Base-by-base conservation (phyloP, 176 grass and related monocot genomes). In the Juncus effusus region DNA sequence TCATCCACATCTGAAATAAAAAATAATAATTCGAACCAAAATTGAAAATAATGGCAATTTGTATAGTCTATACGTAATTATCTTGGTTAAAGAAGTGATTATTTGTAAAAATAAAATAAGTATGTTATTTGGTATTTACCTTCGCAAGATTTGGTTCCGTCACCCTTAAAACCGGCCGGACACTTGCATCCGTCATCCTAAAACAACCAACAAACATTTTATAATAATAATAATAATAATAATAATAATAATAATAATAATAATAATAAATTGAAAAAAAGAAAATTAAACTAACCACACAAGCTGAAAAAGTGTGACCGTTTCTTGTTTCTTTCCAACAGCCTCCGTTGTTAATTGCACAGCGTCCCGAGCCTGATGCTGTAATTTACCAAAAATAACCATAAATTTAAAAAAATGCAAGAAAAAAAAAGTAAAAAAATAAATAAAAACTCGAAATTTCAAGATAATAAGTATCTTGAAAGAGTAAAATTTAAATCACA, bases 101-200 rank as follows among this genome's bases (percentile, higher is more conserved):
- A 39, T 14, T 2, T 54, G 54, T 11, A 3, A 52, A 14, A 58
- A 59, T 72, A 72, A 72, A 55, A 37, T 5, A 66, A 4, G 45
- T 7, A 28, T 28, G 1, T 28, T 28, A 28, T 28, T 0, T 28
- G 19, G 19, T 28, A 28, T 42, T 71, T 87, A 90, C 91, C 91
- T 90, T 89, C 85, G 69, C 93, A 97, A 59, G 77, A 74, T 51
- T 97, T 84, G 40, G 7, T 68, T 35, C 85, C 93, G 54, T 97
- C 93, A 56, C 88, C 92, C 72, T 83, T 88, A 70, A 96, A 91
- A 14, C 92, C 92, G 42, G 73, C 28, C 1, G 92, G 87, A 16
- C 87, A 96, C 80, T 85, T 96, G 79, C 92, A 96, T 74, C 92
- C 85, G 2, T 84, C 80, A 80, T 84, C 50, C 94, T 99, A 78